These are phyloP conservation scores for Elsinoe necatrix DNA, from an alignment of 2,329 filamentous ascomycete genomes.

Conservation along the genomic window DNA sequence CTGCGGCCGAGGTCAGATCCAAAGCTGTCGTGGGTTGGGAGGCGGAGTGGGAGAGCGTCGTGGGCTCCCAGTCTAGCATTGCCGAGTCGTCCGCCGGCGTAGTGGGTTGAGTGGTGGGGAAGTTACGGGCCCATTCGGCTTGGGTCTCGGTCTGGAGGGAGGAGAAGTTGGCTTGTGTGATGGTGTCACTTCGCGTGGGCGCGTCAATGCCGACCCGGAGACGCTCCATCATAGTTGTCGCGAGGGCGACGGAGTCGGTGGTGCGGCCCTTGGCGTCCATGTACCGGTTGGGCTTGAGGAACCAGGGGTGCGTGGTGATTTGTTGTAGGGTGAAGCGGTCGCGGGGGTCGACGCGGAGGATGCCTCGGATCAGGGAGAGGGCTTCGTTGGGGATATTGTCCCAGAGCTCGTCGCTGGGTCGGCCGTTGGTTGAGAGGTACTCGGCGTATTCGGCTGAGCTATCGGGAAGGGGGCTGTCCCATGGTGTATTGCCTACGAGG, in stretches of 20 bases:
- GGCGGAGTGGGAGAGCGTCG: constrained; percentile 41
- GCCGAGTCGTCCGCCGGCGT: constrained; percentile 59
- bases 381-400: constrained; percentile 63
- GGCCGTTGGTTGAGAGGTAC: constrained; percentile 71
- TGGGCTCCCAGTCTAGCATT: constrained; percentile 77
- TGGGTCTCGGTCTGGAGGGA: background rate
- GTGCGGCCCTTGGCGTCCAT: constrained; percentile 66
- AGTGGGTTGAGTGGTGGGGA: constrained; percentile 82
- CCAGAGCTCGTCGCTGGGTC: constrained; percentile 77
- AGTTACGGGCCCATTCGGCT: constrained; percentile 36
- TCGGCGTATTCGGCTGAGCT: constrained; percentile 87
- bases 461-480: constrained; percentile 75
- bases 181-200: constrained; percentile 22
- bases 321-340: constrained; percentile 78
- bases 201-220: constrained; percentile 81
- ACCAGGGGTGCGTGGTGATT: constrained; percentile 90
- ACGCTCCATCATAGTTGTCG: constrained; percentile 90
- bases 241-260: constrained; percentile 70
- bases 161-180: constrained; percentile 23
- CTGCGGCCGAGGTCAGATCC: constrained; percentile 29
- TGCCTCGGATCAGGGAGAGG: constrained; percentile 76
- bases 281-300: constrained; percentile 71
- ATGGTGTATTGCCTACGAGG: constrained; percentile 91
- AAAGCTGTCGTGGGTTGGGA: constrained; percentile 42
- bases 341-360: constrained; percentile 72